These are phyloP conservation scores for Colletotrichum lupini DNA, from an alignment of 2,329 filamentous ascomycete genomes.

Conservation along the genomic window DNA sequence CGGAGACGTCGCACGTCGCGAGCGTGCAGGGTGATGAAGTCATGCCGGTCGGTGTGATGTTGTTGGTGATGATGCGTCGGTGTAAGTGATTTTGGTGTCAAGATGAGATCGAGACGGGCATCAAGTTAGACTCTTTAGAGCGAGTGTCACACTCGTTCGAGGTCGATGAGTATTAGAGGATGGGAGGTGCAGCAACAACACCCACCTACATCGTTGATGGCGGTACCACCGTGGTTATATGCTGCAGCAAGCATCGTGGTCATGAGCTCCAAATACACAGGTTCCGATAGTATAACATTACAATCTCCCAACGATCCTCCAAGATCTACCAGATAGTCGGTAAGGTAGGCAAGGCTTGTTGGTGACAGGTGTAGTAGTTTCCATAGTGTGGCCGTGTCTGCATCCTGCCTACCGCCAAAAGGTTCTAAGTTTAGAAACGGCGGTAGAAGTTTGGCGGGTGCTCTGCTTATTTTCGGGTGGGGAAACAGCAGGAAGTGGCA, in stretches of 20 bases:
- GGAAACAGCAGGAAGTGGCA: slow-evolving; percentile 1
- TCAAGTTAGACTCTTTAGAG: not conserved
- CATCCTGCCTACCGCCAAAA: not conserved
- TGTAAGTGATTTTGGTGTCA: not conserved
- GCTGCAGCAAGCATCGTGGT: not conserved
- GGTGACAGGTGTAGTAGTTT: too few relatives aligned
- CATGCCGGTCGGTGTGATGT: not conserved
- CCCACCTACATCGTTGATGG: not conserved
- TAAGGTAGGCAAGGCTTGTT: not conserved
- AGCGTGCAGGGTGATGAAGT: slow-evolving; percentile 32
- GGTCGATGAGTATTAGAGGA: too few relatives aligned
- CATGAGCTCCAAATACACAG: not conserved
- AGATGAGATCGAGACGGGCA: not conserved
- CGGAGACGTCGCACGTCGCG: slow-evolving; percentile 37
- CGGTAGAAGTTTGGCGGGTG: not conserved
- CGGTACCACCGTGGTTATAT: not conserved
- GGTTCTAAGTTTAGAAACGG: slow-evolving; percentile 11
- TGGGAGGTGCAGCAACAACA: not conserved
- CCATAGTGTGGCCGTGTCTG: not conserved
- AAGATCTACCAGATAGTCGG: not conserved
- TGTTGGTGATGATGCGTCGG: not conserved
- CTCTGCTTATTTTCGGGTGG: not conserved
- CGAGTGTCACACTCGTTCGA: not conserved
- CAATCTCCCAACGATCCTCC: not conserved
- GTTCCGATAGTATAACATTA: not conserved